Percentiles rank a stretch among this genome's conserved stretches.
Conservation (phyloP, 805 yeast species). For the Barnettozyma wickerhamii region DNA sequence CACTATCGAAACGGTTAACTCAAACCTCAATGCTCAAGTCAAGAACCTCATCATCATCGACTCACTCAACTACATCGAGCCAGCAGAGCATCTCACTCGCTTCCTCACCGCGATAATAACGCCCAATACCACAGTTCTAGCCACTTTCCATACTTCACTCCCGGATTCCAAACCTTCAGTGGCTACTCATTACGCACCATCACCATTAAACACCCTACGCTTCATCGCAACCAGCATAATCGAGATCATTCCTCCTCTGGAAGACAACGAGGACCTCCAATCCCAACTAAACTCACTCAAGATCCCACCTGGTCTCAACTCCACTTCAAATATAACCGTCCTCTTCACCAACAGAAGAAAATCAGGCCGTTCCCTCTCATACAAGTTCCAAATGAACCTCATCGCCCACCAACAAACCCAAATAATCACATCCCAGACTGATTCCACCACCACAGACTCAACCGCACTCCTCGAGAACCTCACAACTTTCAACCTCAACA, state of each 20-base stretch:
- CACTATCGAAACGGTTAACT: slow-evolving; percentile 23
- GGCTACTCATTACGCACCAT: slow-evolving; percentile 42
- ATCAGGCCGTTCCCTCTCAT: slow-evolving; percentile 73
- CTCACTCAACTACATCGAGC: slow-evolving; percentile 57
- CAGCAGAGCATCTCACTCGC: slow-evolving; percentile 40
- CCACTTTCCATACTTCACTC: slow-evolving; percentile 41
- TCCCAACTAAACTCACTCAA: slow-evolving; percentile 34
- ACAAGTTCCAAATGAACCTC: slow-evolving; percentile 50
- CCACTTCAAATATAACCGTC: slow-evolving; percentile 36
- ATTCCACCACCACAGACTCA: slow-evolving; percentile 40
- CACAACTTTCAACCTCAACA: slow-evolving; percentile 83
- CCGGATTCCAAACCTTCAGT: slow-evolving; percentile 29
- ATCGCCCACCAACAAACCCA: slow-evolving; percentile 37
- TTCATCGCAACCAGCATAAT: slow-evolving; percentile 76
- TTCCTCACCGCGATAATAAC: slow-evolving; percentile 48
- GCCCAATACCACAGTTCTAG: slow-evolving; percentile 42
- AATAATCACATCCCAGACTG: slow-evolving; percentile 21
- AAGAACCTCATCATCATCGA: slow-evolving; percentile 57
- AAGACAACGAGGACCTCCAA: slow-evolving; percentile 44
- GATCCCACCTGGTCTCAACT: slow-evolving; percentile 52
- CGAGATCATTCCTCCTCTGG: slow-evolving; percentile 46
- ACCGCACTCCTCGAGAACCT: slow-evolving; percentile 60
- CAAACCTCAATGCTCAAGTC: slow-evolving; percentile 7
- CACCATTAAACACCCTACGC: slow-evolving; percentile 44
- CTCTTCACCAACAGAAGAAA: slow-evolving; percentile 67